Evolutionary conservation across 495 filamentous ascomycete species (phyloP), one percentile per base, ranked within the genome.

Genomic region (Thozetella sp.): DNA sequence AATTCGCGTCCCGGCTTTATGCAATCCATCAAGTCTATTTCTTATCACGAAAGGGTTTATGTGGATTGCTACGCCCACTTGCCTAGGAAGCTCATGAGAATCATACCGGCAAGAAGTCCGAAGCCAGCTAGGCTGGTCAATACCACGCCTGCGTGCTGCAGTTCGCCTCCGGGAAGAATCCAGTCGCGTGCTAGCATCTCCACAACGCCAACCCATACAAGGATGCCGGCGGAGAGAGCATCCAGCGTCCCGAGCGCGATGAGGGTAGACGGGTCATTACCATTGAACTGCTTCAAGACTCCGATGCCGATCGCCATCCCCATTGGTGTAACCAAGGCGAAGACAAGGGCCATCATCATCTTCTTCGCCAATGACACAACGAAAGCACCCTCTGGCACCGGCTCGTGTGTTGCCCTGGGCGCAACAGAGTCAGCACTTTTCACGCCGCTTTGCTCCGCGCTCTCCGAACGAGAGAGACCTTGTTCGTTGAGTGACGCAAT

Each of bases 281-380:
- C 84, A 58, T 87, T 88, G 67, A 87, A 87, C 9, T 70, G 30
- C 13, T 76, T 66, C 13, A 85, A 59, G 1, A 80, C 79, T 12
- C 80, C 80, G 45, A 86, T 81, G 11, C 85, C 85, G 25, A 87
- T 86, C 12, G 76, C 81, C 83, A 87, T 87, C 13, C 85, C 85
- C 45, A 73, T 25, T 1, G 85, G 85, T 0, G 85, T 87, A 25
- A 83, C 79, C n/a, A 84, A 52, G 0, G 81, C 80, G 58, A 86
- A 88, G 4, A 70, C 72, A 0, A 63, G 3, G 1, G 79, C 83
- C 64, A 87, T 73, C 24, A 80, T 40, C 0, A 82, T 46, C 60
- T 85, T 86, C 12, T 67, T 66, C 3, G 52, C 26, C 59, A 76
- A 59, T 13, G 71, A 68, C 17, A 74, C 56, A 13, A n/a, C 37